Conservation (phyloP, 352 stramenopile species). For the Phytopythium boreale region DNA sequence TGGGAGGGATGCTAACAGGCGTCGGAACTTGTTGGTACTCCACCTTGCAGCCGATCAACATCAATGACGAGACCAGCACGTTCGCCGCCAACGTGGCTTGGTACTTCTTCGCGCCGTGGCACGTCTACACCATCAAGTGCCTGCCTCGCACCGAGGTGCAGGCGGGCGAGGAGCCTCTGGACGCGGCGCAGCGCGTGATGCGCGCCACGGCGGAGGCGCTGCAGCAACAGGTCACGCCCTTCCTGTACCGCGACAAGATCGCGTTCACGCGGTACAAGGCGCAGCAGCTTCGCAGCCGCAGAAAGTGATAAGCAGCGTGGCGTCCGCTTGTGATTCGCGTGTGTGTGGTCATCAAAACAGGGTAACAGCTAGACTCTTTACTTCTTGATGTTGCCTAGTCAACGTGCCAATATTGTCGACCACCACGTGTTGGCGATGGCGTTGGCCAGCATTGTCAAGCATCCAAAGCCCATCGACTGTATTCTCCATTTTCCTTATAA, state of each 20-base stretch:
- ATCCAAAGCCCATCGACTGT: neutral
- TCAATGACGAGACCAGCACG: constrained; percentile 77
- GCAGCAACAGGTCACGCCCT: constrained; percentile 54
- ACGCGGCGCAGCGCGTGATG: constrained; percentile 65
- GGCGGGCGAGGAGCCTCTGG: constrained; percentile 42
- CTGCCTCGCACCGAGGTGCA: constrained; percentile 34
- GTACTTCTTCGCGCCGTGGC: constrained; percentile 71
- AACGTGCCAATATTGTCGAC: neutral
- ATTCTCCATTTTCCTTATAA: neutral
- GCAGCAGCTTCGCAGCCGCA: constrained; percentile 38
- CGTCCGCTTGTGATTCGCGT: neutral
- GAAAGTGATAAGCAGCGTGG: neutral
- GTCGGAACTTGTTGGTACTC: neutral
- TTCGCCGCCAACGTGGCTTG: constrained; percentile 71
- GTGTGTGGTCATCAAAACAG: neutral
- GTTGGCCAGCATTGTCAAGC: neutral
- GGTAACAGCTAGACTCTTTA: neutral
- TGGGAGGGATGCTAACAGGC: neutral
- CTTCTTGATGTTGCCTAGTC: neutral
- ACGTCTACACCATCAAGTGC: constrained; percentile 62
- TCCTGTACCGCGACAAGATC: constrained; percentile 76
- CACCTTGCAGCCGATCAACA: constrained; percentile 49
- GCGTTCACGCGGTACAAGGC: constrained; percentile 56
- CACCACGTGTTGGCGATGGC: neutral
- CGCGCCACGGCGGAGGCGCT: constrained; percentile 41